phyloP scores from a whole-genome alignment of 805 yeast genomes.

The Hanseniaspora guilliermondii region DNA sequence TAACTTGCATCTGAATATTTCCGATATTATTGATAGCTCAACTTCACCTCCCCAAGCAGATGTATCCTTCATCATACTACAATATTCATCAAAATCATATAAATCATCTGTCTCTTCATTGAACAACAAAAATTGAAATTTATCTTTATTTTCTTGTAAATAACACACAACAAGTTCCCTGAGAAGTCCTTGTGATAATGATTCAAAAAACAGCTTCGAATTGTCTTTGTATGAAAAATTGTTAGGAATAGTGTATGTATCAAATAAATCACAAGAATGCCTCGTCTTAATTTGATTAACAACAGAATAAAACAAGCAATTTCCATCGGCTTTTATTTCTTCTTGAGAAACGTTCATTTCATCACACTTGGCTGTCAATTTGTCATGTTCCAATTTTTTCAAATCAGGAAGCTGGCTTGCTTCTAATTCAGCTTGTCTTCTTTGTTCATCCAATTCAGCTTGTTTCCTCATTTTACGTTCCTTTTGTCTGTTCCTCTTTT shows the following conservation, averaged over 20 bases:
- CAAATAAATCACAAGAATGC: slow-evolving; percentile 34
- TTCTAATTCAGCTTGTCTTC: slow-evolving; percentile 58
- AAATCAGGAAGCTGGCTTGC: slow-evolving; percentile 55
- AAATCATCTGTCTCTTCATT: slow-evolving; percentile 62
- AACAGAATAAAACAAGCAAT: slow-evolving; percentile 79
- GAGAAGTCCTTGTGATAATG: slow-evolving; percentile 31
- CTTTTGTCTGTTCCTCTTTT: slow-evolving; percentile 53
- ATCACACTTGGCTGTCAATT: slow-evolving; percentile 43
- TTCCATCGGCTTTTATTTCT: slow-evolving; percentile 85
- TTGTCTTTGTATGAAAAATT: not conserved
- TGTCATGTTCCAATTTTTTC: slow-evolving; percentile 58
- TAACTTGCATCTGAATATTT: slow-evolving; percentile 61
- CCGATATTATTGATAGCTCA: slow-evolving; percentile 73
- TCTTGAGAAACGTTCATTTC: slow-evolving; percentile 39
- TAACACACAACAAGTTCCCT: slow-evolving; percentile 55
- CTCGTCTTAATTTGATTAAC: slow-evolving; percentile 60
- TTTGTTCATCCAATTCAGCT: slow-evolving; percentile 49
- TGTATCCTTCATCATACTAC: slow-evolving; percentile 55
- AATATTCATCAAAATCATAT: slow-evolving; percentile 55
- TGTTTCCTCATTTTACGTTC: slow-evolving; percentile 70
- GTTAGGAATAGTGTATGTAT: slow-evolving; percentile 4
- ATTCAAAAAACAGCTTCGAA: not conserved
- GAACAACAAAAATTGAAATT: slow-evolving; percentile 68
- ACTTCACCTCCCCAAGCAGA: slow-evolving; percentile 95
- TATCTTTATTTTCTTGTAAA: slow-evolving; percentile 51